Evolutionary conservation across 2,329 filamentous ascomycete species (phyloP), one percentile per base, ranked within the genome.

Genomic region (Elsinoe australis): DNA sequence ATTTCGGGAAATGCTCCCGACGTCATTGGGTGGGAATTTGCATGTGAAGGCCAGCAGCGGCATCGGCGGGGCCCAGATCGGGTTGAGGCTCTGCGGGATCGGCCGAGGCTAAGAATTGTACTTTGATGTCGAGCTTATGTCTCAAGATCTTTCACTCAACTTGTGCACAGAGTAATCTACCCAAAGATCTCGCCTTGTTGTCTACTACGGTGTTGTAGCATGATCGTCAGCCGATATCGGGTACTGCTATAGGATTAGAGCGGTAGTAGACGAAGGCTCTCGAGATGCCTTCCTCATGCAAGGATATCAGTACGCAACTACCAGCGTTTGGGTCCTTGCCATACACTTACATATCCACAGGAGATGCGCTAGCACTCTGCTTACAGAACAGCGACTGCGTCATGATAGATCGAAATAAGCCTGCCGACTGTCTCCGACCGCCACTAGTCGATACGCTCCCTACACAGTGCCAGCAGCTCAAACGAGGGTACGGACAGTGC

Each of bases 361-460:
- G 90, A 69, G 83, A 85, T 54, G 92, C 92, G 15, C 80, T 98
- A 61, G 92, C 92, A 54, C 76, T 87, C 73, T 98, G 92, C 71
- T 87, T 98, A 56, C 89, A 95, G 67, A 81, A 94, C 67, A 94
- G 87, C 60, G 90, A 96, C 67, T 98, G 92, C 69, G 85, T 98
- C 60, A 88, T 96, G 81, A 76, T 95, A 51, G 76, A 95, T 53
- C 87, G 89, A 51, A 82, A 95, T 72, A 79, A 76, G 6, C 87
- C 92, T 17, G 75, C 83, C 64, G 90, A 95, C 62, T 98, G 92
- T 67, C 80, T 98, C 36, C 84, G 86, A 41, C 75, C 82, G 14
- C 90, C 90, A 3, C 80, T 94, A 54, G 74, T 80, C 64, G 82
- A 92, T 54, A 83, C 82, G 5, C 80, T 98, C 10, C 90, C 92